Base-by-base conservation (phyloP, 148 eudicot genomes). In the Diospyros kaki region DNA sequence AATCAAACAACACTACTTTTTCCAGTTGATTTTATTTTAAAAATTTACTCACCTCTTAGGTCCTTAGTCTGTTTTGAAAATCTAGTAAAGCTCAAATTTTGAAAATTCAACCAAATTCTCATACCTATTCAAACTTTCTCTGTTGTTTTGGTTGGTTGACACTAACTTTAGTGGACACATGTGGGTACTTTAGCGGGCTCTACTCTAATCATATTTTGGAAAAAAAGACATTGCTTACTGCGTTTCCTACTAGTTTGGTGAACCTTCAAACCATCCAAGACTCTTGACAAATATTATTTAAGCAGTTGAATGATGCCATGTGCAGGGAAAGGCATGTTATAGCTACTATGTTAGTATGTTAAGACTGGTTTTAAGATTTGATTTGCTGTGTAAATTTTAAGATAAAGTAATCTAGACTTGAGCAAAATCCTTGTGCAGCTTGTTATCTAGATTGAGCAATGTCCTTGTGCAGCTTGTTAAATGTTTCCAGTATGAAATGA, bases 381-480 rank as follows among this genome's bases (percentile, higher is more conserved):
- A 45, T 9, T 67, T 67, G 15, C 15, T 10, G 1, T 10, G 9
- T 44, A 6, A n/a, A 28, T 28, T 28, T 28, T 28, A 28, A 28
- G 28, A 28, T 28, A 0, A 28, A 28, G 28, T 28, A 28, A 28
- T 28, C 28, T 28, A 28, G 28, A 28, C 28, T 28, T 28, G 28
- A 28, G 28, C 28, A 28, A 28, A 28, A 28, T 28, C 28, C 28
- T 28, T 28, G 28, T 28, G 28, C 28, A 28, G 28, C 28, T 28
- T 28, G 28, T 28, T 28, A 39, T 59, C 45, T 44, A 13, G 53
- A 39, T 5, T 62, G 68, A 38, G 38, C 14, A 8, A 42, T 28
- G 50, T 41, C 62, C 9, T 13, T 6, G 52, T 64, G 59, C n/a
- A 54, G 64, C 76, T 64, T 63, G 51, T 62, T 39, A 28, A 73